A percentile compares a stretch with the other conserved stretches of the same genome.
These are phyloP conservation scores for Vaccinium macrocarpon DNA, from an alignment of 148 eudicot genomes.

Conservation along the genomic window DNA sequence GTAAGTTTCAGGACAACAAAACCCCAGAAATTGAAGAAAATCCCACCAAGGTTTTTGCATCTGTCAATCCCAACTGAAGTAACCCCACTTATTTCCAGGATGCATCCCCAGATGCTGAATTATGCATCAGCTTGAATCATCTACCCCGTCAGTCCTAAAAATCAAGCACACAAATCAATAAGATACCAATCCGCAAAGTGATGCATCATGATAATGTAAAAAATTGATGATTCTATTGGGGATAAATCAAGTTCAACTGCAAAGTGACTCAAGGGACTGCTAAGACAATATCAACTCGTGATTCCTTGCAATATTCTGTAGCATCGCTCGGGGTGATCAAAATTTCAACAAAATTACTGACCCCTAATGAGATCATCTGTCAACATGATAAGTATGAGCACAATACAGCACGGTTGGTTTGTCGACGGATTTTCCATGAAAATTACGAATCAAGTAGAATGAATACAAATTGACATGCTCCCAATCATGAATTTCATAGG, in stretches of 20 bases:
- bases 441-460: neutral
- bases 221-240: too few relatives aligned
- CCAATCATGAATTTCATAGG: neutral
- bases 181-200: neutral
- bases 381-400: neutral
- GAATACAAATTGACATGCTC: neutral
- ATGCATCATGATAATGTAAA: neutral
- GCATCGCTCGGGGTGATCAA: neutral
- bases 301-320: neutral
- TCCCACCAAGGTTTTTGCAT: constrained; percentile 1
- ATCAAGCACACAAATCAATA: neutral
- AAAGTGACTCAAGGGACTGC: neutral
- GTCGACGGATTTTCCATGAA: neutral
- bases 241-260: neutral
- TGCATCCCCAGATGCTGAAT: neutral
- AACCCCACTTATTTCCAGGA: neutral
- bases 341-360: neutral
- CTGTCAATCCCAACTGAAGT: neutral
- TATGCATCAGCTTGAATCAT: constrained; percentile 4
- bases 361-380: neutral
- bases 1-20: neutral
- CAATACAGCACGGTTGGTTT: neutral
- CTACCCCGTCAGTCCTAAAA: neutral
- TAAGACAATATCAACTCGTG: neutral
- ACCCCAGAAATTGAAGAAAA: constrained; percentile 11